phyloP scores from a whole-genome alignment of 2,329 filamentous ascomycete species.

The Colletotrichum godetiae region DNA sequence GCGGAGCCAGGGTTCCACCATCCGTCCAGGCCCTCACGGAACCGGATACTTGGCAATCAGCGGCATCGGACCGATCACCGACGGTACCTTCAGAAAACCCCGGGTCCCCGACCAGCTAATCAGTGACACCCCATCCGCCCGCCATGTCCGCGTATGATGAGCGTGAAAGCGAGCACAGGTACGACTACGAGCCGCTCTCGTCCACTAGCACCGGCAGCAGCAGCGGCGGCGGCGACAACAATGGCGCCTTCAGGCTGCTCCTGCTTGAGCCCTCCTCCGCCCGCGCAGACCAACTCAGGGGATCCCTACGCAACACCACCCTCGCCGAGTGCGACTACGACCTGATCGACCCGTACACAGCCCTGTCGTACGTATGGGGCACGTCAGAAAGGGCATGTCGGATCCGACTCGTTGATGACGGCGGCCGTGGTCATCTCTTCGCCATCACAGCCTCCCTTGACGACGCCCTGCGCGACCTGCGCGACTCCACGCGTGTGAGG shows the following conservation, averaged over 20 bases:
- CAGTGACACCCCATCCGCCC: not conserved
- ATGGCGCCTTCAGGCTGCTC: not conserved
- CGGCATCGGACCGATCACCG: slow-evolving; percentile 1
- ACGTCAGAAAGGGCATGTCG: slow-evolving; percentile 20
- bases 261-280: slow-evolving; percentile 8
- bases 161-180: slow-evolving; percentile 3
- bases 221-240: not conserved
- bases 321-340: slow-evolving; percentile 4
- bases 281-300: slow-evolving; percentile 12
- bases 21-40: not conserved
- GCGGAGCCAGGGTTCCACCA: not conserved
- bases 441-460: slow-evolving; percentile 3
- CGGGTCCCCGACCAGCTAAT: not conserved
- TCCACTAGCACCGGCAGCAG: not conserved
- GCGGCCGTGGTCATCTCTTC: slow-evolving; percentile 10
- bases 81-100: not conserved
- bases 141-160: slow-evolving; percentile 19
- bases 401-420: slow-evolving; percentile 33
- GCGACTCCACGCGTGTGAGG: slow-evolving; percentile 44
- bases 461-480: slow-evolving; percentile 51
- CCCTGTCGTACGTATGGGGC: slow-evolving; percentile 43
- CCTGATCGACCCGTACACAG: slow-evolving; percentile 29
- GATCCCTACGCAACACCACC: slow-evolving; percentile 26
- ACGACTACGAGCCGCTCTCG: slow-evolving; percentile 24
- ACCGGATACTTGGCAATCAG: not conserved